phyloP scores from a whole-genome alignment of 2,329 filamentous ascomycete species.

The Penicillium rolfsii region DNA sequence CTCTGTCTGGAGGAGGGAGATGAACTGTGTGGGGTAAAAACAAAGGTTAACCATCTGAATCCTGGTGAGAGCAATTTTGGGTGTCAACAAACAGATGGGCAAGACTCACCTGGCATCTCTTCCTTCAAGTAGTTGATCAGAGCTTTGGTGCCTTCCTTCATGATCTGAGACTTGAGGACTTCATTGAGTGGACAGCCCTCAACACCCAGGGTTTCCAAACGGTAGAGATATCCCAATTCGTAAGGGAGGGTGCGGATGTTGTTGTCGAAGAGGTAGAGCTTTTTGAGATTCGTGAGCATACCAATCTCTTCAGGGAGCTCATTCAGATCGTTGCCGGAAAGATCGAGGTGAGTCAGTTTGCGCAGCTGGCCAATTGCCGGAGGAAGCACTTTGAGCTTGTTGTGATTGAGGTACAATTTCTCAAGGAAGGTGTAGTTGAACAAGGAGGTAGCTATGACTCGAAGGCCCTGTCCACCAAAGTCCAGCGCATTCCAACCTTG shows the following conservation, averaged over 20 bases:
- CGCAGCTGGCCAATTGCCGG: conserved; percentile 79
- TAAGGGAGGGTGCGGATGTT: conserved; percentile 78
- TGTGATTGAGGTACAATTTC: conserved; percentile 91
- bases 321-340: conserved; percentile 83
- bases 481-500: conserved; percentile 94
- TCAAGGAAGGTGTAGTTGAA: conserved; percentile 89
- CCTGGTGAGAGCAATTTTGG: not conserved
- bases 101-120: conserved; percentile 74
- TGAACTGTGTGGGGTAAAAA: conserved; percentile 60
- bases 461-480: conserved; percentile 91
- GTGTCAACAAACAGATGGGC: not conserved
- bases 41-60: conserved; percentile 25
- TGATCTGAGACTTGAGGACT: conserved; percentile 76
- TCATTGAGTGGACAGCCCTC: conserved; percentile 86
- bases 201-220: conserved; percentile 85
- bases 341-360: conserved; percentile 78
- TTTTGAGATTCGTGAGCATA: conserved; percentile 92
- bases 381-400: conserved; percentile 82
- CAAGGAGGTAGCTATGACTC: conserved; percentile 75
- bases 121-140: conserved; percentile 83
- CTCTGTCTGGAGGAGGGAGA: conserved; percentile 73
- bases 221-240: conserved; percentile 86
- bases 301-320: conserved; percentile 87
- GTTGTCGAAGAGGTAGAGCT: conserved; percentile 88
- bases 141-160: conserved; percentile 84